Evolutionary conservation across 176 grass and related monocot genomes (phyloP).

Genomic region (Alloteropsis semialata): DNA sequence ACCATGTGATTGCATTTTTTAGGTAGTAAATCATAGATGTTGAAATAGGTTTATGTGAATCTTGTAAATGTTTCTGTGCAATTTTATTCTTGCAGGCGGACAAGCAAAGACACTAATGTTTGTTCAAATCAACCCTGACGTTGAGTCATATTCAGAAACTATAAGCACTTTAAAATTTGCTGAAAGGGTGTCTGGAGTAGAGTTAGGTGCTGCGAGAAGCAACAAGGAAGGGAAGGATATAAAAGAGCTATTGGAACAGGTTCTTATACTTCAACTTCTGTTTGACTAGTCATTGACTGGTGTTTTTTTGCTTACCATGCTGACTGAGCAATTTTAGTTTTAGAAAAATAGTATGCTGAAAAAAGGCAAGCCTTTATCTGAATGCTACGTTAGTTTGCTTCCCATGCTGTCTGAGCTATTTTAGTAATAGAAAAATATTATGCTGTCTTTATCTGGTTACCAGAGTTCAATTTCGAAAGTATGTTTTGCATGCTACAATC

Average conservation of each 20-base stretch:
- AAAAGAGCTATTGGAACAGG: slow-evolving; percentile 94
- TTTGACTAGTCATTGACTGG: not conserved
- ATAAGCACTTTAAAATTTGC: slow-evolving; percentile 95
- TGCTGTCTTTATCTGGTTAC: slow-evolving; percentile 1
- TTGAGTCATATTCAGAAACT: slow-evolving; percentile 92
- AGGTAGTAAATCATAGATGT: not conserved
- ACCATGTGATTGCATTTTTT: not conserved
- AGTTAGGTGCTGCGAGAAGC: slow-evolving; percentile 88
- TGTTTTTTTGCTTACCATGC: slow-evolving; percentile 3
- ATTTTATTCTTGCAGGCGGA: slow-evolving; percentile 62
- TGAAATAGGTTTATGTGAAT: not conserved
- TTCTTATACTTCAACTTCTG: slow-evolving; percentile 13
- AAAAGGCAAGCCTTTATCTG: not conserved
- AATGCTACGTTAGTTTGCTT: slow-evolving; percentile 12
- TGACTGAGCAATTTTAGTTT: not conserved
- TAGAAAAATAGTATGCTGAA: not conserved
- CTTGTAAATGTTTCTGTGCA: not conserved
- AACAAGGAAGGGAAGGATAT: slow-evolving; percentile 96
- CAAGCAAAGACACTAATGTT: slow-evolving; percentile 98
- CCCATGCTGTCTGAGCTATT: not conserved
- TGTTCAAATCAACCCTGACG: slow-evolving; percentile 96
- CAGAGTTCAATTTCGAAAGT: not conserved
- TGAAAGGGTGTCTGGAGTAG: slow-evolving; percentile 94
- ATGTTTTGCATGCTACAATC: not conserved
- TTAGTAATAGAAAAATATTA: not conserved